Percentiles rank a stretch among this genome's conserved stretches.
phyloP scores from a whole-genome alignment of 805 yeast genomes.

The Candida ficus region DNA sequence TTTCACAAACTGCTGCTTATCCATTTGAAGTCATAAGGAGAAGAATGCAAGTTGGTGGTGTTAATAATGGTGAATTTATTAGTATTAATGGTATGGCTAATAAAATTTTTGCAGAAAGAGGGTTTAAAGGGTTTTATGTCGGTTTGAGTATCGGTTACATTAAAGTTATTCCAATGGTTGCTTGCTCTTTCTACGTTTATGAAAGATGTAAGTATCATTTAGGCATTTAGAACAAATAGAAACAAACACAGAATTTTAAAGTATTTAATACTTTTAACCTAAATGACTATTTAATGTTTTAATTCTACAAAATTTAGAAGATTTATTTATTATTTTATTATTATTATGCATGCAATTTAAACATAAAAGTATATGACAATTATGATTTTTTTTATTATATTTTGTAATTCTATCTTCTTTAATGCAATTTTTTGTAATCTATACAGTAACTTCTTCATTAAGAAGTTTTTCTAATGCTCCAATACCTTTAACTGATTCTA shows the following conservation, averaged over 20 bases:
- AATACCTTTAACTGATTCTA: conserved; percentile 17
- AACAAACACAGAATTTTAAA: not conserved
- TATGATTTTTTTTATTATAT: not conserved
- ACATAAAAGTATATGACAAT: not conserved
- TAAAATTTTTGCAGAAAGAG: conserved; percentile 65
- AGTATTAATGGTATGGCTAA: conserved; percentile 50
- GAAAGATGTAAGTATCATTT: conserved; percentile 73
- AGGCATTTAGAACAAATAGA: conserved; percentile 42
- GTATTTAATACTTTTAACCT: not conserved
- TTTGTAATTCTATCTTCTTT: not conserved
- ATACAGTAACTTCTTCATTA: conserved; percentile 3
- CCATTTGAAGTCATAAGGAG: conserved; percentile 95
- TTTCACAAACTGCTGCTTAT: conserved; percentile 93
- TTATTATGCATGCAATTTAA: not conserved
- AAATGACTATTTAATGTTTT: too few relatives aligned
- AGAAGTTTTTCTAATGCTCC: conserved; percentile 20
- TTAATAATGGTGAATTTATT: conserved; percentile 49
- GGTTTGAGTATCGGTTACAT: conserved; percentile 94
- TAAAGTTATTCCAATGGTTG: conserved; percentile 95
- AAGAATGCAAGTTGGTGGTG: conserved; percentile 93
- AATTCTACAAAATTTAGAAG: too few relatives aligned
- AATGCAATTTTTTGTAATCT: too few relatives aligned
- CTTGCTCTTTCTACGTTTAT: conserved; percentile 92
- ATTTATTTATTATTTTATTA: too few relatives aligned
- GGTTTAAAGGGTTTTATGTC: conserved; percentile 84